phyloP scores from a whole-genome alignment of 768 basidiomycete species.

The Cystofilobasidium macerans region DNA sequence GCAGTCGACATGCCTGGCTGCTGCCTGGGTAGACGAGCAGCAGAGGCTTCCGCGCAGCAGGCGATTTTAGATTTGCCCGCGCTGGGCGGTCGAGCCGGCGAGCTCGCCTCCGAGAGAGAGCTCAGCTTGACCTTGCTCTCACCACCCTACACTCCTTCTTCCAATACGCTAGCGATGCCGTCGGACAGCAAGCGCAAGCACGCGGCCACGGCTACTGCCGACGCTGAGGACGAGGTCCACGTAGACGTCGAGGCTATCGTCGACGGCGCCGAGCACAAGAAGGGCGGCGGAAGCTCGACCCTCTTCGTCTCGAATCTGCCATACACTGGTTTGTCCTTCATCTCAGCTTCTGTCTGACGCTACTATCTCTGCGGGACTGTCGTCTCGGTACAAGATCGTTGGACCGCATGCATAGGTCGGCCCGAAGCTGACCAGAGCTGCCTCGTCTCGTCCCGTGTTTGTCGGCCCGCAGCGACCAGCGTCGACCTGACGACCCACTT shows the following conservation, averaged over 20 bases:
- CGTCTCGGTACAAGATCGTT: no score
- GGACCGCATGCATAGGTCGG: no score
- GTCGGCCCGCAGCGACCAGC: conserved; percentile 51
- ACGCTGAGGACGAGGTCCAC: not conserved
- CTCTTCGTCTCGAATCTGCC: conserved; percentile 90
- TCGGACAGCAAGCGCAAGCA: conserved; percentile 8
- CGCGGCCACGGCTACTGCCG: not conserved
- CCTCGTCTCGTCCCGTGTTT: not conserved
- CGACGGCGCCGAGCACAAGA: conserved; percentile 5
- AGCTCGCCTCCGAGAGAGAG: not conserved
- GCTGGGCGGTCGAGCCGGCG: not conserved
- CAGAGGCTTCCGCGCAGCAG: no score
- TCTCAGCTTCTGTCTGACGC: not conserved
- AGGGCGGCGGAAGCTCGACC: conserved; percentile 45
- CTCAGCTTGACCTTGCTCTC: not conserved
- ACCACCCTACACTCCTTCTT: not conserved
- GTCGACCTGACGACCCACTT: conserved; percentile 83
- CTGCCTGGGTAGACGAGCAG: no score
- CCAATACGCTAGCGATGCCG: not conserved
- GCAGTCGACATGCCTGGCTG: no score
- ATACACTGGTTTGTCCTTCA: conserved; percentile 44
- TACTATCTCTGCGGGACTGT: not conserved
- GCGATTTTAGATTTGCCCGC: no score
- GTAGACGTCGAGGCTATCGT: conserved; percentile 6
- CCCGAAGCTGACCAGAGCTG: not conserved